These are phyloP conservation scores for Chytriomyces sp. DNA, from an alignment of 192 early-diverging fungal genomes.

Conservation along the genomic window DNA sequence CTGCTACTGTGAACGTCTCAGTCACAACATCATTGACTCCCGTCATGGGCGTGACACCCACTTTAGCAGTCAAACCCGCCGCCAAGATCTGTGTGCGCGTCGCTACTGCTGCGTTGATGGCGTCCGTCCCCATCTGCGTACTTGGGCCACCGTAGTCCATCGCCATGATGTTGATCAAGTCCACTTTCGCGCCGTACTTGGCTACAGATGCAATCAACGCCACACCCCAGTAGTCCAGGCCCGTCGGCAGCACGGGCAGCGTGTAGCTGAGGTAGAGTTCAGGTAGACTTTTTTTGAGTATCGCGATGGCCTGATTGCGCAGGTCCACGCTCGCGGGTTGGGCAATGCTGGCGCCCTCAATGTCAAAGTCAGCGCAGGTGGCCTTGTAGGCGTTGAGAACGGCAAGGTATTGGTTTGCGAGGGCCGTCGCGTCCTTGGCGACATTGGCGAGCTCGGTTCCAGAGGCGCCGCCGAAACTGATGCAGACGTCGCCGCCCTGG, in stretches of 20 bases:
- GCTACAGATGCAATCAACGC: slow-evolving; percentile 29
- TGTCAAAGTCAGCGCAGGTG: slow-evolving; percentile 49
- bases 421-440: slow-evolving; percentile 16
- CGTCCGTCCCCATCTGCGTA: slow-evolving; percentile 39
- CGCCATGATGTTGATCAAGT: slow-evolving; percentile 51
- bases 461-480: slow-evolving; percentile 45
- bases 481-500: slow-evolving; percentile 43
- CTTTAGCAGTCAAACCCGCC: not conserved
- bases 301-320: slow-evolving; percentile 40
- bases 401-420: slow-evolving; percentile 36
- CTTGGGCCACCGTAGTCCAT: slow-evolving; percentile 43
- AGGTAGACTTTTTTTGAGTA: slow-evolving; percentile 27
- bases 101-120: slow-evolving; percentile 33
- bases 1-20: slow-evolving; percentile 40
- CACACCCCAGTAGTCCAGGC: slow-evolving; percentile 29
- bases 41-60: slow-evolving; percentile 52
- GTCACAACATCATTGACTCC: slow-evolving; percentile 43
- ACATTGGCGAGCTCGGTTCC: slow-evolving; percentile 37
- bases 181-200: slow-evolving; percentile 31
- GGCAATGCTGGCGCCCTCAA: slow-evolving; percentile 41
- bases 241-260: slow-evolving; percentile 37
- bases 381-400: slow-evolving; percentile 41
- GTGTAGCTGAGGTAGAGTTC: slow-evolving; percentile 41
- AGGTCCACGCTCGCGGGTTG: slow-evolving; percentile 30
- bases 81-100: slow-evolving; percentile 12